A percentile compares a stretch with the other conserved stretches of the same genome.
Conservation (phyloP, 75 land plant species). For the Azolla pinnata region DNA sequence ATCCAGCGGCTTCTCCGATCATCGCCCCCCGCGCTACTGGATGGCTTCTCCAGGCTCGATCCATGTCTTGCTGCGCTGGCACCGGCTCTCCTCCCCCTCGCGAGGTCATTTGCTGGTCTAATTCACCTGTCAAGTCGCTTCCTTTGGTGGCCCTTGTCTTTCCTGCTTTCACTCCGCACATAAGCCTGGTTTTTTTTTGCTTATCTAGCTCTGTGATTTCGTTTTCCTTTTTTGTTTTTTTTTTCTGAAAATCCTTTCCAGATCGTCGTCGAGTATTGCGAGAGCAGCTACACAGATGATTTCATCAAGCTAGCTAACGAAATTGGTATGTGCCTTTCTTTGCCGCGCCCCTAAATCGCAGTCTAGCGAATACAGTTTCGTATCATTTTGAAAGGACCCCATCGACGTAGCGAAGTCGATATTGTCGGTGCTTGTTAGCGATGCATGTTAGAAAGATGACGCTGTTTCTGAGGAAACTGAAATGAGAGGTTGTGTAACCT, state of each 20-base stretch:
- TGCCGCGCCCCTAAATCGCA: no score
- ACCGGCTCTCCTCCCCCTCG: conserved; percentile 2
- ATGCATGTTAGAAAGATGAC: no score
- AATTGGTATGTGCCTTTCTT: neutral
- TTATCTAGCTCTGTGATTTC: neutral
- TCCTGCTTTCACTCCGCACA: neutral
- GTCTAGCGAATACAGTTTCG: no score
- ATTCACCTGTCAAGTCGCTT: neutral
- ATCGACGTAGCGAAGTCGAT: no score
- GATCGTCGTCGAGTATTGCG: conserved; percentile 3
- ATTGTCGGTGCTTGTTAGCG: no score
- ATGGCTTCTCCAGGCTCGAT: neutral
- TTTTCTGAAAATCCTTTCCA: neutral
- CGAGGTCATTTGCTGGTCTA: neutral
- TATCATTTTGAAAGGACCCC: no score
- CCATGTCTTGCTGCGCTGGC: conserved; percentile 2
- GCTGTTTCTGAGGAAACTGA: no score
- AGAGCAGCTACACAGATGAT: neutral
- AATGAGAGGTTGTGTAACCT: no score
- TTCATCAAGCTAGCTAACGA: conserved; percentile 4
- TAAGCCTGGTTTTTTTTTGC: neutral
- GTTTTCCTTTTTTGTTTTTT: neutral
- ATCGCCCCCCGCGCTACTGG: neutral
- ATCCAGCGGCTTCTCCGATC: neutral
- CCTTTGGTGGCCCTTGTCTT: neutral